Evolutionary conservation across 2,329 filamentous ascomycete species (phyloP).

Genomic region (Pyrenochaeta sp.): DNA sequence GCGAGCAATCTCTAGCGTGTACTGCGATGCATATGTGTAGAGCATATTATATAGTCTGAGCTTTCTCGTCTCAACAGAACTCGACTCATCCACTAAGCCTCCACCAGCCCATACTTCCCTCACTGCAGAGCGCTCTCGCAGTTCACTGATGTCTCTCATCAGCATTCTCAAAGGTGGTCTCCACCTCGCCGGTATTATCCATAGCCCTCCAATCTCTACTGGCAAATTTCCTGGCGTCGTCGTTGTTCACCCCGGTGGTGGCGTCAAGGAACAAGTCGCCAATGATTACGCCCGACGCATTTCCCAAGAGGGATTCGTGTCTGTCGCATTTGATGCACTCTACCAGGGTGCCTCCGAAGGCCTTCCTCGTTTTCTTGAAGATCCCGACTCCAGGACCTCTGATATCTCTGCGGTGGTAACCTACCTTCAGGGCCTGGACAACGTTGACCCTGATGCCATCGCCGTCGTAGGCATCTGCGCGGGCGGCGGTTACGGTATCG

Average conservation of each 20-base stretch:
- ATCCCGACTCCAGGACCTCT: not conserved
- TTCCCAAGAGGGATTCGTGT: constrained; percentile 1
- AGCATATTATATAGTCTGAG: too few relatives aligned
- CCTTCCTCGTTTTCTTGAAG: constrained; percentile 1
- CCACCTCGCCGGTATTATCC: not conserved
- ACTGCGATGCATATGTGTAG: too few relatives aligned
- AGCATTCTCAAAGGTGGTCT: not conserved
- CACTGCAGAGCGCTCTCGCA: not conserved
- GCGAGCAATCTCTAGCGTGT: too few relatives aligned
- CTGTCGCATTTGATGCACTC: constrained; percentile 2
- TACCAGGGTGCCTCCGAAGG: constrained; percentile 1
- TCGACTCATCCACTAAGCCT: not conserved
- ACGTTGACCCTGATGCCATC: constrained; percentile 1
- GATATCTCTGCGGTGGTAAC: not conserved
- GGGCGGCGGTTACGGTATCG: not conserved
- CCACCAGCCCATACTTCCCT: not conserved
- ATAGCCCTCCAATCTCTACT: not conserved
- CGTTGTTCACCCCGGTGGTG: constrained; percentile 1
- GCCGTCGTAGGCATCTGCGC: constrained; percentile 1
- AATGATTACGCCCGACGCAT: not conserved
- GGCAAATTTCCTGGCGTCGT: not conserved
- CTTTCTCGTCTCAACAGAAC: too few relatives aligned
- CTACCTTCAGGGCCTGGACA: not conserved
- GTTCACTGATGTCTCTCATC: not conserved
- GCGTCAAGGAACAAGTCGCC: constrained; percentile 4